phyloP scores from a whole-genome alignment of 2,329 filamentous ascomycete species.

The Truncatella angustata region DNA sequence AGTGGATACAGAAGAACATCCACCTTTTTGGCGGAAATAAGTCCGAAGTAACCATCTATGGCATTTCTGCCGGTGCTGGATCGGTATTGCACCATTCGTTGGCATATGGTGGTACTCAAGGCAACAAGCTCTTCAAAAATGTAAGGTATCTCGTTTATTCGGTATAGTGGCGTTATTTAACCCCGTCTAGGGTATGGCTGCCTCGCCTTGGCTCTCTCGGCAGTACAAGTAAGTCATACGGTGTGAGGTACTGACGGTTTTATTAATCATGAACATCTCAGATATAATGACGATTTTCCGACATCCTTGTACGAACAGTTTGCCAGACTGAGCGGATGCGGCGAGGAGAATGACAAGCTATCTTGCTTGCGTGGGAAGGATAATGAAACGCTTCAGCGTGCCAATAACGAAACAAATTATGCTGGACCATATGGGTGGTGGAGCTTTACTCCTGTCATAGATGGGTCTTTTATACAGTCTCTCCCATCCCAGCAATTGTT shows the following conservation, averaged over 20 bases:
- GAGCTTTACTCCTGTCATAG: slow-evolving; percentile 38
- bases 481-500: slow-evolving; percentile 27
- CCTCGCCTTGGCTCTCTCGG: not conserved
- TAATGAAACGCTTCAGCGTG: slow-evolving; percentile 32
- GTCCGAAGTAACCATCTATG: slow-evolving; percentile 49
- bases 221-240: slow-evolving; percentile 2
- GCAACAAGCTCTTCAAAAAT: slow-evolving; percentile 44
- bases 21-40: slow-evolving; percentile 51
- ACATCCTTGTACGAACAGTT: slow-evolving; percentile 32
- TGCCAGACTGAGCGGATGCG: slow-evolving; percentile 12
- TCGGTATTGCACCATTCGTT: slow-evolving; percentile 45
- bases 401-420: slow-evolving; percentile 29
- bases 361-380: slow-evolving; percentile 34
- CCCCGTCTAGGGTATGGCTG: slow-evolving; percentile 12
- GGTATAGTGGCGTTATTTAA: not conserved
- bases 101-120: slow-evolving; percentile 42
- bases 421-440: slow-evolving; percentile 24
- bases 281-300: slow-evolving; percentile 28
- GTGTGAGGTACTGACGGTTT: no score
- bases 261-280: not conserved
- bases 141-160: slow-evolving; percentile 37
- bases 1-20: slow-evolving; percentile 53
- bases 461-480: slow-evolving; percentile 29
- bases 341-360: slow-evolving; percentile 16
- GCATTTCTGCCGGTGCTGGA: slow-evolving; percentile 53